Evolutionary conservation across 2,329 filamentous ascomycete species (phyloP), one percentile per base, ranked within the genome.

Genomic region (Arthroderma uncinatum): DNA sequence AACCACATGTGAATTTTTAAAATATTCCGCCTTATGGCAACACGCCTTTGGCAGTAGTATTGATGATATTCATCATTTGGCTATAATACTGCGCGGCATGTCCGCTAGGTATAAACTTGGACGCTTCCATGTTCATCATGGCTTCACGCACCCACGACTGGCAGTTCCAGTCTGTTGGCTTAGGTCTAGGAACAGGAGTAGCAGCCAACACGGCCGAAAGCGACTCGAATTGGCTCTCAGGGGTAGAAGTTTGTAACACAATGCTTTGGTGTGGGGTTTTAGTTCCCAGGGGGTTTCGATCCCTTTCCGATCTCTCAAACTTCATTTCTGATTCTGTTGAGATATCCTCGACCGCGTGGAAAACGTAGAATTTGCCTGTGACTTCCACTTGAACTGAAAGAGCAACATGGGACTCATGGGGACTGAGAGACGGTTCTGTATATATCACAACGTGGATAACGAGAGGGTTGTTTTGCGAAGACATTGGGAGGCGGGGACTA

Each of bases 371-470:
- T n/a, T 53, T 53, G 8, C 19, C 5, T 5, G 48, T 7, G 23
- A 6, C 14, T 4, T 4, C 7, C 16, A 53, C 6, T 4, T 21
- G 7, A n/a, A 53, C 25, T 21, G 8, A 9, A 25, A 53, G 48
- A 8, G 28, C 4, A 30, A 53, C 48, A n/a, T 53, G 48, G 28
- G 48, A 23, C 23, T 53, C 48, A n/a, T 53, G 48, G n/a, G 48
- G 16, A 4, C 23, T 21, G 8, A 53, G 48, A 30, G 48, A 25
- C 8, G 19, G 5, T 8, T 53, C 48, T 8, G 48, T 19, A 19
- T 53, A 53, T 5, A 53, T 53, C n/a, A 53, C 8, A n/a, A 53
- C 23, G n/a, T 53, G 21, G 48, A 53, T 25, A 19, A n/a, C 48
- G 23, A 37, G 47, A n/a, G 40, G 12, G 6, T 34, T 12, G 33